Base-by-base conservation (phyloP, 2,329 filamentous ascomycete species). In the Curvularia eragrostidis region DNA sequence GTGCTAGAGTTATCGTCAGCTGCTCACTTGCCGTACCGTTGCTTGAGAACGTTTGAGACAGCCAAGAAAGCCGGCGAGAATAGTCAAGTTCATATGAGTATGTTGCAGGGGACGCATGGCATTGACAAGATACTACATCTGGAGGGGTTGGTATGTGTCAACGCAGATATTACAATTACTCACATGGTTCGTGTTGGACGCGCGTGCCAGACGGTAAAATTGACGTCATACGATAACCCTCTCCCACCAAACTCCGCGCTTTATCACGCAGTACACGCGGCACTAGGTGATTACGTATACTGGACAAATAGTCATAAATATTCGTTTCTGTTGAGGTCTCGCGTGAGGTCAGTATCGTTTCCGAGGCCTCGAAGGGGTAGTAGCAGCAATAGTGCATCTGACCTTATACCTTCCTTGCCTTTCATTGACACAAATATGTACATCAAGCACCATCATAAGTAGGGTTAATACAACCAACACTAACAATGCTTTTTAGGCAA, bases 21-120 rank as follows among this genome's bases (percentile, higher is more conserved):
- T 59, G 59, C 63, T 46, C 44, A 55, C 41, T 38, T 39, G 50
- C 24, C 43, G 44, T 58, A 48, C 63, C 46, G 51, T 50, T 56
- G 46, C 53, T 52, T 54, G 46, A 53, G 46, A 55, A 58, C 50
- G 54, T 51, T 50, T 58, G n/a, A 18, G 41, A 50, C 52, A 56
- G 47, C 46, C 39, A 39, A 21, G 43, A 24, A 36, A n/a, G 34
- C 15, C 34, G 34, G 15, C 34, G 34, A 36, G 18, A 61, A 48
- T 39, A 28, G 30, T 41, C 38, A 28, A 44, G 24, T 43, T 48
- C 39, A n/a, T 21, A 24, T 21, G 28, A 48, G 43, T 19, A 39
- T 13, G 24, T 30, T 44, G 30, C 42, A 19, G 32, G 26, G 19
- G 32, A 28, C 24, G 30, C 38, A 49, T 49, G 44, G 42, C 43